phyloP scores from a whole-genome alignment of 805 yeast species.

The Wickerhamiella bombiphila region DNA sequence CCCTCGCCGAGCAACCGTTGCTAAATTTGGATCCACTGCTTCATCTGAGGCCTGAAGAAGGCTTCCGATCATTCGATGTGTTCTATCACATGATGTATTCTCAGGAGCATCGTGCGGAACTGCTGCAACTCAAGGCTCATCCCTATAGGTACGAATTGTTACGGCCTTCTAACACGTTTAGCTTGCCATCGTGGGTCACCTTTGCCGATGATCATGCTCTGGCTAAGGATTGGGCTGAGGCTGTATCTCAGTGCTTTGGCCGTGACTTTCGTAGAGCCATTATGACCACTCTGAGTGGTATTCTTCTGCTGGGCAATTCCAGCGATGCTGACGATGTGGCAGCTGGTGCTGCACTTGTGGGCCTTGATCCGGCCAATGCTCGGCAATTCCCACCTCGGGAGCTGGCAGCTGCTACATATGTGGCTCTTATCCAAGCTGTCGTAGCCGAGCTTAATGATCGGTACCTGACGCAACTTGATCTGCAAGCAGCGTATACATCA shows the following conservation, averaged over 20 bases:
- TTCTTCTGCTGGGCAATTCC: slow-evolving; percentile 25
- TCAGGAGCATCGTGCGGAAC: slow-evolving; percentile 17
- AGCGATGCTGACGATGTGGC: slow-evolving; percentile 22
- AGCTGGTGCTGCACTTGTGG: slow-evolving; percentile 29
- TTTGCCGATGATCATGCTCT: slow-evolving; percentile 26
- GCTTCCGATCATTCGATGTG: slow-evolving; percentile 24
- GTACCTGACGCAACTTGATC: slow-evolving; percentile 22
- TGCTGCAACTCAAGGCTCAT: slow-evolving; percentile 20
- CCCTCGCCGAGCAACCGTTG: slow-evolving; percentile 21
- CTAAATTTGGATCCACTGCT: slow-evolving; percentile 21
- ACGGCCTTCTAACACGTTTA: slow-evolving; percentile 19
- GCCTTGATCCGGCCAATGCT: slow-evolving; percentile 22
- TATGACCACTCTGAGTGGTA: slow-evolving; percentile 26
- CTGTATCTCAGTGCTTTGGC: slow-evolving; percentile 24
- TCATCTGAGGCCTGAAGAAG: slow-evolving; percentile 14
- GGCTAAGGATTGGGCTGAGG: slow-evolving; percentile 29
- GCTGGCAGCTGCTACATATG: slow-evolving; percentile 24
- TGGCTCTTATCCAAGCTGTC: slow-evolving; percentile 22
- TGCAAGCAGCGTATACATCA: slow-evolving; percentile 3
- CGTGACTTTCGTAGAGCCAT: slow-evolving; percentile 23
- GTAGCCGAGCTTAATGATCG: slow-evolving; percentile 23
- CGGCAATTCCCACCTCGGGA: slow-evolving; percentile 19
- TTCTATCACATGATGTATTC: slow-evolving; percentile 26
- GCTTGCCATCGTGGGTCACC: slow-evolving; percentile 24
- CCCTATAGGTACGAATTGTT: slow-evolving; percentile 22